Evolutionary conservation across 192 early-diverging fungal genomes (phyloP), one percentile per base, ranked within the genome.

Genomic region (Podila verticillata): DNA sequence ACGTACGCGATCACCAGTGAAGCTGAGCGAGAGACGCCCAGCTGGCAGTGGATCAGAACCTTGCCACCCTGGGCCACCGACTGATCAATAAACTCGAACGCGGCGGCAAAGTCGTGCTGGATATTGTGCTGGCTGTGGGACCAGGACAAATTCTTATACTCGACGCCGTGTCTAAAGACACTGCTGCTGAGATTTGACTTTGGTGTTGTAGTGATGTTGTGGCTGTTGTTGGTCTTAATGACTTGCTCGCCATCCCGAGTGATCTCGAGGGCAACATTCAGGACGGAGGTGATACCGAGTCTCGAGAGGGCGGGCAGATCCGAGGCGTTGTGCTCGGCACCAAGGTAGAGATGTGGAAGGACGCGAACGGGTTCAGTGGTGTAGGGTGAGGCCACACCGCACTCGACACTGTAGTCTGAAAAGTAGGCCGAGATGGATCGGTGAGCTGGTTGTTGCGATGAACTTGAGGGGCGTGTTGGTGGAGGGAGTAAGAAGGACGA

Each of bases 241-340:
- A 65, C 71, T 7, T 57, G 54, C 13, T 51, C 51, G 22, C 67
- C 65, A 13, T 79, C 69, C 35, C 51, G 51, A 24, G 81, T 62
- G n/a, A 95, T 89, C 71, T 95, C 94, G 22, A 88, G 74, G n/a
- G 92, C 94, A n/a, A 94, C 92, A 82, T 95, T 95, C 56, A 95
- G 48, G 44, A 95, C 87, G 32, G 66, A 84, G 3, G 84, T 82
- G 69, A 95, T 86, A 26, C 82, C 75, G 17, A 91, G 82, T 32
- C 80, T 51, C 0, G 81, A 66, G 0, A 95, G 75, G 5, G 83
- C 54, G 10, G 60, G 59, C 6, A 81, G 39, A 69, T 94, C 86
- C 30, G 70, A 68, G n/a, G 92, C 91, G 68, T 91, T 92, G 47
- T 85, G 73, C 70, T 90, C 87, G 48, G 84, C 85, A 19, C 94